Percentiles rank a stretch among this genome's conserved stretches.
These are phyloP conservation scores for Dactylellina haptotyla DNA, from an alignment of 2,329 filamentous ascomycete species.

Conservation along the genomic window DNA sequence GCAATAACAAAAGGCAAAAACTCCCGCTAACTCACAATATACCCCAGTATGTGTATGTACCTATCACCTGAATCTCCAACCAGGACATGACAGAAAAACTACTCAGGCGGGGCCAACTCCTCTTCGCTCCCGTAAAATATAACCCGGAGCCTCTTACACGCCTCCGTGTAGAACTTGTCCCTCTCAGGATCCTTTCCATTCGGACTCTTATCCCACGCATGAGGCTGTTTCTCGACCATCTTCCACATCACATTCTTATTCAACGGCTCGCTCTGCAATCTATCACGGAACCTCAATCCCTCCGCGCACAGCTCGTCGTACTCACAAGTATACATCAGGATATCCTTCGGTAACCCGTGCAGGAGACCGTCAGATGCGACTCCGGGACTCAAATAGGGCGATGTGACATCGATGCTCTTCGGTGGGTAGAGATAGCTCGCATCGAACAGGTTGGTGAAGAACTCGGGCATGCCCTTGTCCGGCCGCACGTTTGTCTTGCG, in stretches of 20 bases:
- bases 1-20: conserved; percentile 9
- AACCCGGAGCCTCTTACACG: conserved; percentile 66
- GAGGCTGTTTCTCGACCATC: conserved; percentile 69
- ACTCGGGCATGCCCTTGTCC: conserved; percentile 69
- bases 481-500: conserved; percentile 67
- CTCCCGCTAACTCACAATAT: conserved; percentile 48
- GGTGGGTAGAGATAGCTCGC: conserved; percentile 70
- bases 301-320: conserved; percentile 73
- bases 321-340: conserved; percentile 72
- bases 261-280: conserved; percentile 65
- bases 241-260: conserved; percentile 70
- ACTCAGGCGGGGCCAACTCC: conserved; percentile 58
- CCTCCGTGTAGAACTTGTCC: conserved; percentile 68
- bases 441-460: conserved; percentile 72
- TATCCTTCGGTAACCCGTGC: conserved; percentile 65
- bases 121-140: conserved; percentile 60
- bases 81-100: conserved; percentile 46
- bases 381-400: conserved; percentile 70
- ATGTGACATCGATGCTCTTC: conserved; percentile 61
- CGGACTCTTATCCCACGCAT: conserved; percentile 75
- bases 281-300: conserved; percentile 70
- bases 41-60: conserved; percentile 1
- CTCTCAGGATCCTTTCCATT: conserved; percentile 68
- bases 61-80: conserved; percentile 14
- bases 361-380: conserved; percentile 68